These are phyloP conservation scores for Hirsutella rhossiliensis DNA, from an alignment of 2,329 filamentous ascomycete species.

Conservation along the genomic window DNA sequence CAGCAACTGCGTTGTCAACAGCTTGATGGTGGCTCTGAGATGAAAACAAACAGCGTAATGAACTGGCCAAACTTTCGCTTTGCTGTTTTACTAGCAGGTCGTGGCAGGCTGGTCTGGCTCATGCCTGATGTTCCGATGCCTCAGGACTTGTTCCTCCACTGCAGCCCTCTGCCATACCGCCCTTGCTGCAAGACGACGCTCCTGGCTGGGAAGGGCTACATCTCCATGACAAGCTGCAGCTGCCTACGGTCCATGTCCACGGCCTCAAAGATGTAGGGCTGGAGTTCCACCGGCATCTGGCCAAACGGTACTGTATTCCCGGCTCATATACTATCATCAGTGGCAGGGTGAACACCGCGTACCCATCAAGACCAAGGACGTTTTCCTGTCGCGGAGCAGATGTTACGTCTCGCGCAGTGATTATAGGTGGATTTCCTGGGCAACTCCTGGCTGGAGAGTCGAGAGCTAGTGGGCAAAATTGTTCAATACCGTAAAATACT, in stretches of 20 bases:
- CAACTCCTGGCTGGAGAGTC: too few species aligned
- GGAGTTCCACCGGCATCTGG: constrained; percentile 29
- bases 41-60: neutral
- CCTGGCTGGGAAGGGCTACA: constrained; percentile 1
- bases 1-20: constrained; percentile 38
- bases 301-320: neutral
- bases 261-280: constrained; percentile 46
- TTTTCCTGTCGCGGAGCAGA: constrained; percentile 1
- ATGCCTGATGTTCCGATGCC: constrained; percentile 2
- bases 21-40: neutral
- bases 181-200: neutral
- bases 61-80: constrained; percentile 4
- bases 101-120: constrained; percentile 5
- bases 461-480: too few species aligned
- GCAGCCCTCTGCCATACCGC: neutral
- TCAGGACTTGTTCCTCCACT: neutral
- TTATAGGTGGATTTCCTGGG: too few species aligned
- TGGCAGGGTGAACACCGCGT: constrained; percentile 1
- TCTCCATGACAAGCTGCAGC: constrained; percentile 1
- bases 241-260: constrained; percentile 8
- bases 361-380: constrained; percentile 1
- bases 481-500: too few species aligned
- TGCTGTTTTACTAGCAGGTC: constrained; percentile 6
- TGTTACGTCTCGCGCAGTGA: neutral
- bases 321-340: neutral